Base-by-base conservation (phyloP, 768 basidiomycete species). In the Auriculariales sp. region DNA sequence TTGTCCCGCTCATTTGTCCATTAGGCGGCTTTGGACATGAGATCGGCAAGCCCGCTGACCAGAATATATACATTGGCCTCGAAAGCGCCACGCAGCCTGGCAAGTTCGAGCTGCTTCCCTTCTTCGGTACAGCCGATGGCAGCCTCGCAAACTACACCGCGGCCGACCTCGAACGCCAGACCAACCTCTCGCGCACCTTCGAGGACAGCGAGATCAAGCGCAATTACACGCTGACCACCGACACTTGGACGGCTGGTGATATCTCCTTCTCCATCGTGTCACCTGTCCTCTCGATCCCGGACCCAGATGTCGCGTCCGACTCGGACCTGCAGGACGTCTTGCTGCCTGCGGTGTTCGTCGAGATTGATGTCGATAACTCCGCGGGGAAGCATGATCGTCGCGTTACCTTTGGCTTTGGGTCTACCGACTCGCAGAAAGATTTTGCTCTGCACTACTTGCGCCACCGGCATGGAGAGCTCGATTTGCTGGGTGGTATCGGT, bases 1-100 rank as follows among this genome's bases (percentile, higher is more conserved):
- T 25, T 22, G 19, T 24, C 22, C 11, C n/a, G n/a, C n/a, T n/a
- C n/a, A n/a, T n/a, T n/a, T n/a, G 3, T 22, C 9, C 12, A 4
- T 7, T 5, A 44, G 39, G 39, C 15, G 39, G 39, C 5, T 44
- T 44, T 44, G 39, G 39, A 6, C 39, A 22, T 25, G 39, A 44
- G 22, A 44, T 44, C 39, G 39, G 39, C 39, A 44, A 44, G 19
- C 39, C 39, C 19, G 39, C 39, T 15, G 39, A 44, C 39, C 39
- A 44, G 39, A 44, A 44, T 15, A 25, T 44, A 4, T 44, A 44
- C 19, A 44, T 44, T 15, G 39, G 22, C 6, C 39, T 44, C 19
- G 19, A 44, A 15, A 44, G 39, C 39, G 19, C 39, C 12, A 19
- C 12, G 7, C 22, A 24, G 39, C 19, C 39, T 7, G 39, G 39